These are phyloP conservation scores for Entomortierella chlamydospora DNA, from an alignment of 192 early-diverging fungal genomes.

Conservation along the genomic window DNA sequence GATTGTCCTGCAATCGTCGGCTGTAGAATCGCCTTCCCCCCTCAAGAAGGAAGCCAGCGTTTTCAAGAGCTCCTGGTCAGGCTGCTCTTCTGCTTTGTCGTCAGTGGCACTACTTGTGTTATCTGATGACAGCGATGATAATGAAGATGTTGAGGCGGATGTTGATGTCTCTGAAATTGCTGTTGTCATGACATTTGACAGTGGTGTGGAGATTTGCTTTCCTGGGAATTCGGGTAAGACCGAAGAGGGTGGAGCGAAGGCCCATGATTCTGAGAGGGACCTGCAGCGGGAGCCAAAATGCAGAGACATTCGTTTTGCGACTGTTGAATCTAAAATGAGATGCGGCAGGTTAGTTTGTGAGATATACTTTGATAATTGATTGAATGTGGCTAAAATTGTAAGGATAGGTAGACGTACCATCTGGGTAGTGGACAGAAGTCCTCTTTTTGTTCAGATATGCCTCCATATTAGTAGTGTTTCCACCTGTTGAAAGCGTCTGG, in stretches of 20 bases:
- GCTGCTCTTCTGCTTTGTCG: background rate
- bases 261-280: slow-evolving; percentile 40
- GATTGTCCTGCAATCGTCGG: slow-evolving; percentile 6
- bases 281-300: slow-evolving; percentile 33
- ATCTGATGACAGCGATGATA: background rate
- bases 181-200: background rate
- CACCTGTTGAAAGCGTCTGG: slow-evolving; percentile 8
- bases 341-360: background rate
- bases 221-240: slow-evolving; percentile 21
- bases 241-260: slow-evolving; percentile 3
- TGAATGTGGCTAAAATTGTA: background rate
- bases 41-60: slow-evolving; percentile 30
- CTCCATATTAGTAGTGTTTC: slow-evolving; percentile 6
- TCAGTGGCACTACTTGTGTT: background rate
- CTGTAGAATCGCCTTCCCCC: slow-evolving; percentile 11
- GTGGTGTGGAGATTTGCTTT: slow-evolving; percentile 4
- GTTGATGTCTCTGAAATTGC: slow-evolving; percentile 1
- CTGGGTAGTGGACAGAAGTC: slow-evolving; percentile 42
- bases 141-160: background rate
- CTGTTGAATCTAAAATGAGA: slow-evolving; percentile 25
- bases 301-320: slow-evolving; percentile 30
- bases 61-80: slow-evolving; percentile 29
- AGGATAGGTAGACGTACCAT: slow-evolving; percentile 19
- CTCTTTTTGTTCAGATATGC: slow-evolving; percentile 30
- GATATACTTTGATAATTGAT: background rate